Conservation (phyloP, 179 eudicot species). For the Amaranthus tricolor region DNA sequence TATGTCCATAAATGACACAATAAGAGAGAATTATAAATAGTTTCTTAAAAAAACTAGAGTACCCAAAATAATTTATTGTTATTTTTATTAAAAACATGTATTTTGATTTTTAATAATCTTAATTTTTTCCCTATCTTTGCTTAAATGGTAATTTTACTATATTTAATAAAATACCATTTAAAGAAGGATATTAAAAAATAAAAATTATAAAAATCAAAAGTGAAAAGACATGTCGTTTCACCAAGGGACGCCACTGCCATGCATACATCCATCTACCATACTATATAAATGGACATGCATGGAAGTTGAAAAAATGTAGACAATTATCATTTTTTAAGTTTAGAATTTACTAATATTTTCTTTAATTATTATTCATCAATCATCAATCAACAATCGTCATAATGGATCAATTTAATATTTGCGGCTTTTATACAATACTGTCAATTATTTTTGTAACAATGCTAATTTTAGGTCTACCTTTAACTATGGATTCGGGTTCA, state of each 20-base stretch:
- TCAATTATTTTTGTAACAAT: slow-evolving; percentile 1
- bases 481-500: not conserved
- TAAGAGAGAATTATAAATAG: no score
- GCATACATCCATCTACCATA: not conserved
- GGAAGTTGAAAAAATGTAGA: not conserved
- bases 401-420: not conserved
- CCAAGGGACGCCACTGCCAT: not conserved
- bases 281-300: not conserved
- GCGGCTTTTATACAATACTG: not conserved
- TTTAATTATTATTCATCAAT: not conserved
- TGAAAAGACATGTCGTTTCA: not conserved
- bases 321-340: no score
- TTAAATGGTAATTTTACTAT: no score
- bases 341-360: not conserved
- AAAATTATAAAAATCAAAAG: not conserved
- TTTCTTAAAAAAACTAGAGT: no score
- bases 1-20: no score
- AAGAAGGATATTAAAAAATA: not conserved
- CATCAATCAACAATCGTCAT: not conserved
- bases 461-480: slow-evolving; percentile 9
- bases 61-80: no score
- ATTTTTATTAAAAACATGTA: no score
- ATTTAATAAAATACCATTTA: no score
- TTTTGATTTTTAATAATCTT: no score
- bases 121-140: no score